These are phyloP conservation scores for Iris pallida DNA, from an alignment of 116 monocot species.

Conservation along the genomic window DNA sequence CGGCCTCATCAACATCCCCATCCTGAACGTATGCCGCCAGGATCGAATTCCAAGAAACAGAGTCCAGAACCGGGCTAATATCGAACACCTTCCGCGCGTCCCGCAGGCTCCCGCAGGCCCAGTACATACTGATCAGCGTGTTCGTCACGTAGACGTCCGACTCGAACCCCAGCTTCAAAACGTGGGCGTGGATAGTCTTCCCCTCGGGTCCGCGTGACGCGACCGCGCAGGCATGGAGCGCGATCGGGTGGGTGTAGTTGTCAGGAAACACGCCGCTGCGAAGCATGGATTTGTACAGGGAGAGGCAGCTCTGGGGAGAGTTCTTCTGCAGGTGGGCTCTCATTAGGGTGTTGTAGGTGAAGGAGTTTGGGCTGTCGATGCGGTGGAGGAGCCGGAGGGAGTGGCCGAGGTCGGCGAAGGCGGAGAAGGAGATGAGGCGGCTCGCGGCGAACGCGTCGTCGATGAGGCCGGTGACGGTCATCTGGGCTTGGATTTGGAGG, in stretches of 20 bases:
- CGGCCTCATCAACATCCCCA: conserved; percentile 47
- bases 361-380: conserved; percentile 50
- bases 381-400: conserved; percentile 35
- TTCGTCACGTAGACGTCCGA: conserved; percentile 65
- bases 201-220: conserved; percentile 34
- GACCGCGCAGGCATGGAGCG: conserved; percentile 55
- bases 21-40: conserved; percentile 54
- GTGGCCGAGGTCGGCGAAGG: conserved; percentile 35
- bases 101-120: conserved; percentile 38
- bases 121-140: conserved; percentile 72
- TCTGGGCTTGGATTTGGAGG: conserved; percentile 75
- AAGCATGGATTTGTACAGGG: conserved; percentile 44
- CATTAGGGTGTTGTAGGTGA: conserved; percentile 73
- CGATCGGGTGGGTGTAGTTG: conserved; percentile 60
- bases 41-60: conserved; percentile 85
- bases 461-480: conserved; percentile 50
- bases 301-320: conserved; percentile 33
- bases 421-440: conserved; percentile 59
- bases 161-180: conserved; percentile 40
- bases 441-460: conserved; percentile 75
- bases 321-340: conserved; percentile 26
- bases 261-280: conserved; percentile 22
- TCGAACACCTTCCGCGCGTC: conserved; percentile 68
- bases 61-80: conserved; percentile 48
- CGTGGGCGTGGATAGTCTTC: conserved; percentile 55